Percentiles rank a stretch among this genome's conserved stretches.
These are phyloP conservation scores for Monosporascus cannonballus DNA, from an alignment of 2,329 filamentous ascomycete species.

Conservation along the genomic window DNA sequence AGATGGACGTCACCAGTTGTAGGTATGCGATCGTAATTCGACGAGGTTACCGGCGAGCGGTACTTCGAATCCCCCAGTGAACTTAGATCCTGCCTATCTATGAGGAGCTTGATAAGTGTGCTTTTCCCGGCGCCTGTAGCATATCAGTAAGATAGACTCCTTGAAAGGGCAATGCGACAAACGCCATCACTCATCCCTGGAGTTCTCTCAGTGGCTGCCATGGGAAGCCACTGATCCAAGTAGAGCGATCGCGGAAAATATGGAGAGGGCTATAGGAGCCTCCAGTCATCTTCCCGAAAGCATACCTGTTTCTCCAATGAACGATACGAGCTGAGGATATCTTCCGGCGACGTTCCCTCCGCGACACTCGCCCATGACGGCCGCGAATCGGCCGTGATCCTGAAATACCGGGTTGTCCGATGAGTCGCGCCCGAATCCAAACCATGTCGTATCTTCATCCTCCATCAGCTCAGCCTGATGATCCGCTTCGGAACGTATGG, in stretches of 20 bases:
- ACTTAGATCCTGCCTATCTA: slow-evolving; percentile 28
- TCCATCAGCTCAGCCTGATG: slow-evolving; percentile 25
- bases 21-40: slow-evolving; percentile 32
- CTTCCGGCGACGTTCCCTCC: slow-evolving; percentile 20
- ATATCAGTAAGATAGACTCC: not conserved
- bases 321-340: slow-evolving; percentile 35
- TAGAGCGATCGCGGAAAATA: not conserved
- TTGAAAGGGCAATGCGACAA: not conserved
- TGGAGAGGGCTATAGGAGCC: not conserved
- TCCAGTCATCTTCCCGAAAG: not conserved
- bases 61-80: slow-evolving; percentile 23
- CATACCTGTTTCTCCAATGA: slow-evolving; percentile 35
- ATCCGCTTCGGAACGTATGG: slow-evolving; percentile 23
- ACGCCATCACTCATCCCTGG: not conserved
- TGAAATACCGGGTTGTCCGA: slow-evolving; percentile 22
- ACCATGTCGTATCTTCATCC: slow-evolving; percentile 28
- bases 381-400: slow-evolving; percentile 34
- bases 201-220: not conserved
- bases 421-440: slow-evolving; percentile 26
- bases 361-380: slow-evolving; percentile 30
- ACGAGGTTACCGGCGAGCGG: slow-evolving; percentile 40
- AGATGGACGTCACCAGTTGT: slow-evolving; percentile 47
- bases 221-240: not conserved
- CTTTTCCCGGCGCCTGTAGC: slow-evolving; percentile 39
- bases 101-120: slow-evolving; percentile 42